Evolutionary conservation across 2,329 filamentous ascomycete species (phyloP).

Genomic region (Zymoseptoria pseudotritici): DNA sequence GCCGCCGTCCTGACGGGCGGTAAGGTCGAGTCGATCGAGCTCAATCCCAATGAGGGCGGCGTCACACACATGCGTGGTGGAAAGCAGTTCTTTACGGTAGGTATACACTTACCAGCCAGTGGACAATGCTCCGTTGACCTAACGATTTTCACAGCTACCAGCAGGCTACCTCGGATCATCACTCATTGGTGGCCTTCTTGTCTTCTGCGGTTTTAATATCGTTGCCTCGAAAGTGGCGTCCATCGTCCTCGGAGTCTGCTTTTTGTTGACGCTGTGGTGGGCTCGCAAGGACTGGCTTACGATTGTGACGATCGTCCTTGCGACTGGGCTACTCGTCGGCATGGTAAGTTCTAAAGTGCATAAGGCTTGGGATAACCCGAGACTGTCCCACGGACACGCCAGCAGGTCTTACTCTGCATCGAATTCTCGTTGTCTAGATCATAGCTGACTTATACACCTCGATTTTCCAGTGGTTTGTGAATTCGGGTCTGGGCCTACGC

Average conservation of each 20-base stretch:
- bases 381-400: too few relatives aligned
- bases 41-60: constrained; percentile 69
- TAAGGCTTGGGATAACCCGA: too few relatives aligned
- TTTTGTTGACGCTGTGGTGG: constrained; percentile 76
- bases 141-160: constrained; percentile 41
- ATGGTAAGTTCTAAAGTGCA: too few relatives aligned
- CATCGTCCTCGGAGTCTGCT: constrained; percentile 64
- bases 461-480: too few relatives aligned
- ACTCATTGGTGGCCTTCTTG: constrained; percentile 68
- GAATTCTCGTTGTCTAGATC: too few relatives aligned
- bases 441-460: too few relatives aligned
- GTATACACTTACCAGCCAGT: too few relatives aligned
- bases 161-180: constrained; percentile 73
- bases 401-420: too few relatives aligned
- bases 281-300: constrained; percentile 72
- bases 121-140: too few relatives aligned
- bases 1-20: constrained; percentile 66
- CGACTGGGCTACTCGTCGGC: constrained; percentile 55
- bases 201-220: constrained; percentile 74
- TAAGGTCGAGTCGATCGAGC: constrained; percentile 63
- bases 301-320: constrained; percentile 60
- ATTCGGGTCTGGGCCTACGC: constrained; percentile 38
- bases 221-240: constrained; percentile 74
- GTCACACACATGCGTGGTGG: constrained; percentile 72
- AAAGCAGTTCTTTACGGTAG: constrained; percentile 54